Base-by-base conservation (phyloP, 345 rosid species). In the Rhodamnia rubescens region DNA sequence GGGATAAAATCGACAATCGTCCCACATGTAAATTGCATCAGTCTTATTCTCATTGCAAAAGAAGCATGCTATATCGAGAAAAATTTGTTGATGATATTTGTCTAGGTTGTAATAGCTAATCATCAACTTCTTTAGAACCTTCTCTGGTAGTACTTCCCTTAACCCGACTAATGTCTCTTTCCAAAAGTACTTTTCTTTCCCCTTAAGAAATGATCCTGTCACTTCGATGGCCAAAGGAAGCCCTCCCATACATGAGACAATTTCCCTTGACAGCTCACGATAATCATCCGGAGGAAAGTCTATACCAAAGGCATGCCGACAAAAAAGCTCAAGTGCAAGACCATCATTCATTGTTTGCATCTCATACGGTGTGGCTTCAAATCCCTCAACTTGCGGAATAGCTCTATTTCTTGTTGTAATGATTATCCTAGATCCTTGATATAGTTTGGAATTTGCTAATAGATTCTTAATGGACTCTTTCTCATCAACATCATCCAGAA, bases 171-270 rank as follows among this genome's bases (percentile, higher is more conserved):
- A 56, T 5, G n/a, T 75, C 1, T 51, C 82, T 53, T 50, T 5
- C 89, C 91, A 89, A 22, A 50, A 26, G 4, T 12, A 29, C 10
- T 29, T 2, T 4, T 44, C 1, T 51, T 55, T 83, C 11, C 53
- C 75, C 5, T 51, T 42, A 4, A 89, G 61, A 10, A 11, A 80
- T 0, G 86, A 84, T 5, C 88, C 89, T 21, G 85, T 15, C 11
- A 83, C 85, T 44, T 83, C 16, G 6, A 89, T 58, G 7, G 87
- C 86, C 13, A 87, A 85, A 16, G 91, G 87, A 84, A 84, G 74
- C 20, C 83, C 80, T 24, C 86, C 32, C 10, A 55, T 21, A 11
- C n/a, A 11, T 4, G 7, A 18, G 18, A 87, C 26, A 16, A 88
- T 36, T 2, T 55, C 53, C 8, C 47, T 20, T 7, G 88, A 69